Evolutionary conservation across 305 asterid species (phyloP).

Genomic region (Fraxinus paxiana): DNA sequence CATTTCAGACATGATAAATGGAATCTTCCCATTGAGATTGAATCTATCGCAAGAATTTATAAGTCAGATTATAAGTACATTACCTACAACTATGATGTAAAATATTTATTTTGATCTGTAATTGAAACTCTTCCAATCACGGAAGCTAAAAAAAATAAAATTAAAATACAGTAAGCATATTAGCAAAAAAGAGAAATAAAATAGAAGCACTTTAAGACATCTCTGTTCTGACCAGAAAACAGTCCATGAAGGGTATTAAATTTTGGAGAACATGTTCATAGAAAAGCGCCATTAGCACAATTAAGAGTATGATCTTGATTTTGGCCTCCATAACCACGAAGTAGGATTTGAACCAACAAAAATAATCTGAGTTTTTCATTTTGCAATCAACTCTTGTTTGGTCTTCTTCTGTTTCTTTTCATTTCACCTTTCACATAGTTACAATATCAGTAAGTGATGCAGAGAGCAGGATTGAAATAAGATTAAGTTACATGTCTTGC

Average conservation of each 20-base stretch:
- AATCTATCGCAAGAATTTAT: background rate
- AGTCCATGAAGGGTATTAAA: background rate
- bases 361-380: background rate
- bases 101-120: background rate
- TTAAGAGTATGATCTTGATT: background rate
- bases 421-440: background rate
- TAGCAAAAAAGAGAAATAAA: background rate
- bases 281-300: slow-evolving; percentile 6
- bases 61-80: background rate
- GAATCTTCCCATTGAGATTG: background rate
- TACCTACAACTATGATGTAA: background rate
- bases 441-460: too few species aligned
- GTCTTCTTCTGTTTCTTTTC: background rate
- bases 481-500: background rate
- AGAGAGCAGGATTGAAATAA: too few species aligned
- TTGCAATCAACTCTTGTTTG: background rate
- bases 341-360: background rate
- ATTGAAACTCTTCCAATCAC: slow-evolving; percentile 12
- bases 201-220: background rate
- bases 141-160: background rate
- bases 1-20: background rate
- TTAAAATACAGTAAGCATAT: background rate
- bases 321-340: background rate
- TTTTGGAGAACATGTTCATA: background rate
- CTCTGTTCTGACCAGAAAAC: background rate